Evolutionary conservation across 805 yeast species (phyloP), one percentile per base, ranked within the genome.

Genomic region (Huiozyma naganishii): DNA sequence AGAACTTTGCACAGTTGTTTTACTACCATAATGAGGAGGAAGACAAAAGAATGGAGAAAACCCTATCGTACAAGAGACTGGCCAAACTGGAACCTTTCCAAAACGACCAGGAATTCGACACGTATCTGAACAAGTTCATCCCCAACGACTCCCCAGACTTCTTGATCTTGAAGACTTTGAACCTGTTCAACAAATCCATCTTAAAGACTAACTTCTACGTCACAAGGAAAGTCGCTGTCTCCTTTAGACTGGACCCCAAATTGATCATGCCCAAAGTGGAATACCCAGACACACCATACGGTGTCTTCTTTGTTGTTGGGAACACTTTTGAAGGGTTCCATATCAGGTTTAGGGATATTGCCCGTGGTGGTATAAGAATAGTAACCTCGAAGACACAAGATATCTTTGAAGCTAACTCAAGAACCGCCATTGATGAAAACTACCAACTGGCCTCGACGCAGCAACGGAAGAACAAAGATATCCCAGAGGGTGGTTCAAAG

Each of bases 401-500:
- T 66, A 88, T 87, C 41, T 92, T 87, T 65, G 76, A 80, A 41
- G 77, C 79, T 57, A 90, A 92, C 59, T 81, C 82, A 51, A 79
- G 95, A 53, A 84, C 85, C 55, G 74, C 90, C 67, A 88, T 90
- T 64, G 97, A 92, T 64, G 98, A 90, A 67, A 90, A 92, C 68
- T 90, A 92, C 68, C 89, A 89, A 62, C 75, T 90, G 65, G 97
- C 98, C 36, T 77, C 81, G 44, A 90, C 98, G 37, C 98, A 90
- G 68, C 98, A 92, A 70, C 76, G 90, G 52, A 90, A 90, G 68
- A 92, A 90, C 70, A 90, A 90, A 71, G 98, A 90, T 70, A 92
- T 90, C 47, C 97, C 98, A 40, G 98, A 90, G 72, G 97, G 98
- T 61, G 98, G 98, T 33, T 86, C 97, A 36, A 90, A 90, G 65